phyloP scores from a whole-genome alignment of 495 filamentous ascomycete species.

The Podospora fimiseda region DNA sequence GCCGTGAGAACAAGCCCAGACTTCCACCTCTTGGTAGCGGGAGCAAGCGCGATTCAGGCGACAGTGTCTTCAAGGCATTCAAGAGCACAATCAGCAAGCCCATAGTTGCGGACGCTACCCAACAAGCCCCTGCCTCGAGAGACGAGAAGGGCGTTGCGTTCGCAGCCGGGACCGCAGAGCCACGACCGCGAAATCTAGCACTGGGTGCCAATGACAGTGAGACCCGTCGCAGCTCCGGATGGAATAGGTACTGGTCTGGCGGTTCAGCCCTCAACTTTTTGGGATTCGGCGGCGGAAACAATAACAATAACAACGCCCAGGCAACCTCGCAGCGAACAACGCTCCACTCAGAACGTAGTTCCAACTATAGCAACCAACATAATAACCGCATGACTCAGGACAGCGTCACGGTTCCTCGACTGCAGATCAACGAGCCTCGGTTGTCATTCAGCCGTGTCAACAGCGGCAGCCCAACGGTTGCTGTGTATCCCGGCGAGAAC shows the following conservation, averaged over 20 bases:
- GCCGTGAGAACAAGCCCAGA: slow-evolving; percentile 38
- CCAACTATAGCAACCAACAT: slow-evolving; percentile 46
- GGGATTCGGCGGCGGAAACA: slow-evolving; percentile 35
- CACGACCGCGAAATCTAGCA: slow-evolving; percentile 30
- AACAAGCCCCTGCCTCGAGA: slow-evolving; percentile 1
- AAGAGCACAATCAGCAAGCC: slow-evolving; percentile 51
- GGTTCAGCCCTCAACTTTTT: slow-evolving; percentile 48
- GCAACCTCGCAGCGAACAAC: slow-evolving; percentile 35
- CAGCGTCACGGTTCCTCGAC: slow-evolving; percentile 48
- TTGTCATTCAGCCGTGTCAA: slow-evolving; percentile 52
- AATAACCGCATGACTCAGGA: slow-evolving; percentile 47
- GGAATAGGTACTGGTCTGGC: slow-evolving; percentile 57
- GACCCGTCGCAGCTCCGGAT: slow-evolving; percentile 50
- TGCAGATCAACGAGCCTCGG: slow-evolving; percentile 42
- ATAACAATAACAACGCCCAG: slow-evolving; percentile 12
- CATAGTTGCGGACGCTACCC: slow-evolving; percentile 33
- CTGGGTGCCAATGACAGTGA: slow-evolving; percentile 18
- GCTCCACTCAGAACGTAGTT: slow-evolving; percentile 41
- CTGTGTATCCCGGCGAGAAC: slow-evolving; percentile 34
- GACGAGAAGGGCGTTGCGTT: slow-evolving; percentile 41
- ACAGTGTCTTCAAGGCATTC: slow-evolving; percentile 46
- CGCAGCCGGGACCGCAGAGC: slow-evolving; percentile 27
- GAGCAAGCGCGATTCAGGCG: slow-evolving; percentile 44
- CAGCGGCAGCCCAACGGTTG: slow-evolving; percentile 63
- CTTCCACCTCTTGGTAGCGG: slow-evolving; percentile 28